These are phyloP conservation scores for Simmondsia chinensis DNA, from an alignment of 148 eudicot genomes.

Conservation along the genomic window DNA sequence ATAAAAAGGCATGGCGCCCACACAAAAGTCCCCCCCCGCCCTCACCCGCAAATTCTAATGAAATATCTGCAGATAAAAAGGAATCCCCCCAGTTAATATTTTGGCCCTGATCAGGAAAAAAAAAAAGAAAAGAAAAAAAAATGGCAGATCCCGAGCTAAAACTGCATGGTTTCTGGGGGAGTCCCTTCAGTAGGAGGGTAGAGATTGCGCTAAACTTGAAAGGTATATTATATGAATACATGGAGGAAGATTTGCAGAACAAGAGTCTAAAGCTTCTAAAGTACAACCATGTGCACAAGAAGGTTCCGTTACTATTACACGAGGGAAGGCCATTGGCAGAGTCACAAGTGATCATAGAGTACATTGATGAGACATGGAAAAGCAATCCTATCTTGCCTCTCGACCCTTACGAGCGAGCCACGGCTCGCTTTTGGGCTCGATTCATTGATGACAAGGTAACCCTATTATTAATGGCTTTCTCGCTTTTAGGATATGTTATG, in stretches of 20 bases:
- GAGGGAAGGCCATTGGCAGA: conserved; percentile 28
- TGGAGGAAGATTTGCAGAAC: conserved; percentile 15
- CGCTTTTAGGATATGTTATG: not conserved
- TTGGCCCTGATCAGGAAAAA: too few species aligned
- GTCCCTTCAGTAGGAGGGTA: conserved; percentile 18
- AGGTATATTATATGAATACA: conserved; percentile 17
- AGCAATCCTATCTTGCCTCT: conserved; percentile 25
- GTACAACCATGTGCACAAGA: conserved; percentile 23
- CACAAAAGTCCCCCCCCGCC: too few species aligned
- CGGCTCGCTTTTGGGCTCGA: conserved; percentile 42
- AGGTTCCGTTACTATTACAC: conserved; percentile 25
- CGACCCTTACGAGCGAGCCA: conserved; percentile 28
- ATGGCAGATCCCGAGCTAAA: conserved; percentile 10
- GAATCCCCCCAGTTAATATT: too few species aligned
- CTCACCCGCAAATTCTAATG: too few species aligned
- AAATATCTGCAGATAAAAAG: too few species aligned
- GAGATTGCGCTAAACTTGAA: conserved; percentile 22
- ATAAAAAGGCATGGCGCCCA: too few species aligned
- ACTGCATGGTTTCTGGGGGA: conserved; percentile 9
- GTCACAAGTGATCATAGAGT: conserved; percentile 37
- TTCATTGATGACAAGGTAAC: conserved; percentile 22
- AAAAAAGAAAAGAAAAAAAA: too few species aligned
- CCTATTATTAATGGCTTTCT: not conserved
- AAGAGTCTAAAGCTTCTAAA: conserved; percentile 21
- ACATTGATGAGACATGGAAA: conserved; percentile 36